Evolutionary conservation across 2,329 filamentous ascomycete genomes (phyloP).

Genomic region (Phaeosphaeriaceae sp.): DNA sequence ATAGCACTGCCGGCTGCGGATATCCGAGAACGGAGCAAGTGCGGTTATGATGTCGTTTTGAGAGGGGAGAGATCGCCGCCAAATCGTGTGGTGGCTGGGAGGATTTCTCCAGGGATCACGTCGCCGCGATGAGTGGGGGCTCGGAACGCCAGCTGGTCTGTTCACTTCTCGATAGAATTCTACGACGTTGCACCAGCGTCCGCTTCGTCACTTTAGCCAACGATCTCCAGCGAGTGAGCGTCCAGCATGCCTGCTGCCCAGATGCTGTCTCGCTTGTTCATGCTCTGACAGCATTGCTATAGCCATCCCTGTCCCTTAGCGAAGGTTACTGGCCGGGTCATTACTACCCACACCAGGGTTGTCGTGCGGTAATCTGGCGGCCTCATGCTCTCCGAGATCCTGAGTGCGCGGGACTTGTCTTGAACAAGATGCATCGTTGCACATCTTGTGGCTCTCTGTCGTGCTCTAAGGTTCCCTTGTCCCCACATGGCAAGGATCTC

Average conservation of each 20-base stretch:
- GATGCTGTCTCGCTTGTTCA: conserved; percentile 23
- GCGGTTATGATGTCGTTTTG: conserved; percentile 23
- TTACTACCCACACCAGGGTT: conserved; percentile 24
- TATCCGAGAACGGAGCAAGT: conserved; percentile 1
- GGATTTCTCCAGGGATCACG: conserved; percentile 30
- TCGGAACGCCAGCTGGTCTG: conserved; percentile 26
- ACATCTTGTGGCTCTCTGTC: background rate
- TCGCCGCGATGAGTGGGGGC: conserved; percentile 6
- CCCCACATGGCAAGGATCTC: background rate
- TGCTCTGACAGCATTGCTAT: conserved; percentile 36
- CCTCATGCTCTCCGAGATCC: conserved; percentile 18
- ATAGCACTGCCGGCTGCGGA: background rate
- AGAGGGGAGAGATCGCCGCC: conserved; percentile 38
- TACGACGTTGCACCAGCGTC: conserved; percentile 44
- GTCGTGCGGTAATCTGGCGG: conserved; percentile 32
- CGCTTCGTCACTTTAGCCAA: conserved; percentile 38
- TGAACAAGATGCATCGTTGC: conserved; percentile 10
- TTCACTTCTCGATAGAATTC: conserved; percentile 36
- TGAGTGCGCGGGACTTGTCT: conserved; percentile 8
- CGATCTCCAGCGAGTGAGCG: conserved; percentile 17
- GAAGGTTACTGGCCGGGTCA: conserved; percentile 26
- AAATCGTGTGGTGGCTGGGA: conserved; percentile 40
- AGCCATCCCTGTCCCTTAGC: conserved; percentile 34
- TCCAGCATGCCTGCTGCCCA: conserved; percentile 9
- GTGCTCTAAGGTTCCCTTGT: background rate